A percentile compares a stretch with the other conserved stretches of the same genome.
Conservation (phyloP, 768 basidiomycete species). For the Leccinum uliginosum region DNA sequence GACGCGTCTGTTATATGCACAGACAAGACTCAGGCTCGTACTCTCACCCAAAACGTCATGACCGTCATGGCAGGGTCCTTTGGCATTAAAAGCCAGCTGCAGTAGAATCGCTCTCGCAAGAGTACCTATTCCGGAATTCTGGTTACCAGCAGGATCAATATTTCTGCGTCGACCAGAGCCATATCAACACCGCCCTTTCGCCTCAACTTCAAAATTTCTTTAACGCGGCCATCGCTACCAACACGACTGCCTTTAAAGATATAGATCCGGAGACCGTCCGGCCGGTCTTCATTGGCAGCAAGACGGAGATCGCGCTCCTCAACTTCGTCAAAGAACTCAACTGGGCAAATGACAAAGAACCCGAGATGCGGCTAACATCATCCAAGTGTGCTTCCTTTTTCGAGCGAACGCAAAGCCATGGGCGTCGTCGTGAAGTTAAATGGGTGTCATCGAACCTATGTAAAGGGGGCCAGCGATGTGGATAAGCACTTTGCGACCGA, state of each 20-base stretch:
- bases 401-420: constrained; percentile 92
- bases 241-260: constrained; percentile 95
- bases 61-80: constrained; percentile 93
- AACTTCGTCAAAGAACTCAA: constrained; percentile 76
- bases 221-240: constrained; percentile 84
- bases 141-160: constrained; percentile 62
- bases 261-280: constrained; percentile 55
- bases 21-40: constrained; percentile 96
- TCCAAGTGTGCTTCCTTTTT: constrained; percentile 94
- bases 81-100: constrained; percentile 75
- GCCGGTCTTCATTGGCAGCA: constrained; percentile 76
- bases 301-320: constrained; percentile 92
- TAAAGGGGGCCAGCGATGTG: constrained; percentile 93
- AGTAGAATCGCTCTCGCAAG: constrained; percentile 43
- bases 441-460: constrained; percentile 61
- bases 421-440: constrained; percentile 73
- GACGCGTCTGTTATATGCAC: constrained; percentile 95
- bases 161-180: constrained; percentile 79
- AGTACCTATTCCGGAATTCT: constrained; percentile 27
- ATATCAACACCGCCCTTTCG: constrained; percentile 62
- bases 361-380: constrained; percentile 53
- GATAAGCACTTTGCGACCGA: too few species aligned
- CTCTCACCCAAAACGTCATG: constrained; percentile 94
- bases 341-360: constrained; percentile 72
- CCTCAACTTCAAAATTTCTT: constrained; percentile 60